Percentiles rank a stretch among this genome's conserved stretches.
Conservation (phyloP, 805 yeast genomes). For the Candida peoriensis region DNA sequence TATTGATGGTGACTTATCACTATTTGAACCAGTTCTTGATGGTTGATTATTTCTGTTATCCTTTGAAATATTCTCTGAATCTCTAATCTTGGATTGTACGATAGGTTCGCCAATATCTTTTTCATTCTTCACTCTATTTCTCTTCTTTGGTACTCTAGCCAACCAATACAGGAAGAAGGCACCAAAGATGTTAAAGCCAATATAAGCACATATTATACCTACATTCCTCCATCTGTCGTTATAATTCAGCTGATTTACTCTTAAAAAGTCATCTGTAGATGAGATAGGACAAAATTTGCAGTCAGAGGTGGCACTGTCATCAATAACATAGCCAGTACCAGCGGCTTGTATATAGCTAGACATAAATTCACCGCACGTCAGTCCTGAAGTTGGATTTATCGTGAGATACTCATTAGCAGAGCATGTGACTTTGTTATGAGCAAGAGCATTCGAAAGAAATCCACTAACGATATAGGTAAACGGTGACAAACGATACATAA, state of each 20-base stretch:
- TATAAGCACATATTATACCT: slow-evolving; percentile 47
- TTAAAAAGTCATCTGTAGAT: slow-evolving; percentile 55
- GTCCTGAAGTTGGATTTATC: slow-evolving; percentile 49
- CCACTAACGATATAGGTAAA: slow-evolving; percentile 58
- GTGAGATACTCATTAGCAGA: slow-evolving; percentile 38
- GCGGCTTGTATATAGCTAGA: slow-evolving; percentile 24
- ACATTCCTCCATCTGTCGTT: slow-evolving; percentile 59
- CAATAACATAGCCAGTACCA: slow-evolving; percentile 20
- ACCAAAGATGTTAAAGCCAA: slow-evolving; percentile 33
- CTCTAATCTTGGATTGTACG: neutral
- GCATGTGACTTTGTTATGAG: slow-evolving; percentile 42
- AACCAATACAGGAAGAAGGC: slow-evolving; percentile 46
- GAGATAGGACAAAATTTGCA: slow-evolving; percentile 58
- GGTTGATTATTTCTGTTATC: too few relatives aligned
- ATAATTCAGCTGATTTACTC: slow-evolving; percentile 32
- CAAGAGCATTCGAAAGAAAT: slow-evolving; percentile 48
- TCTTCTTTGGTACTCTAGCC: slow-evolving; percentile 69
- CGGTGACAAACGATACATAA: slow-evolving; percentile 71
- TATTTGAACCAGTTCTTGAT: too few relatives aligned
- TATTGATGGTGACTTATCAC: too few relatives aligned
- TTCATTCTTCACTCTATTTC: slow-evolving; percentile 27
- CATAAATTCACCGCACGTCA: slow-evolving; percentile 55
- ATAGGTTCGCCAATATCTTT: too few relatives aligned
- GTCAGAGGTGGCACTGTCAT: slow-evolving; percentile 32
- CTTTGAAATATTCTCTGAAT: neutral